These are phyloP conservation scores for Xylaria flabelliformis DNA, from an alignment of 495 filamentous ascomycete species.

Conservation along the genomic window DNA sequence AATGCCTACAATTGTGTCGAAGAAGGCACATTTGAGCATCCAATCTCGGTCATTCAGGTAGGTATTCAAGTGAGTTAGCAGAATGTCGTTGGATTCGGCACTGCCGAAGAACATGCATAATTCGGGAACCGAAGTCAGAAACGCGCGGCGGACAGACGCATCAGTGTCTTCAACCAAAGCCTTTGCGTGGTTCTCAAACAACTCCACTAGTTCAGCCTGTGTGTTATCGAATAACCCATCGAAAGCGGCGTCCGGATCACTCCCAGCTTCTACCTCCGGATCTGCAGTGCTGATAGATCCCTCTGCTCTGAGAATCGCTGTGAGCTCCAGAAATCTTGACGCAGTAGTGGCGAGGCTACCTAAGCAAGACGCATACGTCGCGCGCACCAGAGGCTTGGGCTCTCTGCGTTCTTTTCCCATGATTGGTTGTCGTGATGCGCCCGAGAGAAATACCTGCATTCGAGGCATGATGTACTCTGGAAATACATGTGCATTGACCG, in stretches of 20 bases:
- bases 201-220: constrained; percentile 72
- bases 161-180: constrained; percentile 85
- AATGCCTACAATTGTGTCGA: constrained; percentile 93
- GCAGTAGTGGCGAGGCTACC: constrained; percentile 92
- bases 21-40: constrained; percentile 96
- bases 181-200: constrained; percentile 89
- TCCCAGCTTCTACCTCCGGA: constrained; percentile 78
- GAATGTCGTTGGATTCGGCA: constrained; percentile 86
- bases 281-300: constrained; percentile 79
- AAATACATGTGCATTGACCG: constrained; percentile 94
- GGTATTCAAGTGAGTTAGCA: constrained; percentile 94
- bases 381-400: constrained; percentile 74
- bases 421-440: constrained; percentile 46
- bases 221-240: constrained; percentile 85
- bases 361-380: constrained; percentile 91
- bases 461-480: constrained; percentile 92
- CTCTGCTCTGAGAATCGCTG: constrained; percentile 84
- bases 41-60: constrained; percentile 97
- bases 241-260: constrained; percentile 64
- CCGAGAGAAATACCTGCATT: constrained; percentile 72
- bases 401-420: constrained; percentile 55
- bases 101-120: constrained; percentile 96
- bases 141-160: constrained; percentile 87
- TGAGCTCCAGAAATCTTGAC: constrained; percentile 84
- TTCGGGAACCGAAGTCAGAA: constrained; percentile 90